phyloP scores from a whole-genome alignment of 352 stramenopile genomes.

The Phytopythium delawarense region DNA sequence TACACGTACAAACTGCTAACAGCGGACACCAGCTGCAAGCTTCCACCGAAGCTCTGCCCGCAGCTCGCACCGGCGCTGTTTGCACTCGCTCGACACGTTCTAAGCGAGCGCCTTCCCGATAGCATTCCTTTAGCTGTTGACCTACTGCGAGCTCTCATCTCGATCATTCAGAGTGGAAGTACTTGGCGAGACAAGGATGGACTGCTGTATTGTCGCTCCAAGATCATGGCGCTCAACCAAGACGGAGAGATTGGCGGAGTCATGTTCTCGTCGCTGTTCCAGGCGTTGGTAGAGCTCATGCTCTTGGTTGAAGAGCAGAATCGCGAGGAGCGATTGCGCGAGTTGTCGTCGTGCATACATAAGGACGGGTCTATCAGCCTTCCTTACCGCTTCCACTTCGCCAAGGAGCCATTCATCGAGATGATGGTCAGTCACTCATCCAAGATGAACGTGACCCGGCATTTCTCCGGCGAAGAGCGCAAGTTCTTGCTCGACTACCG shows the following conservation, averaged over 20 bases:
- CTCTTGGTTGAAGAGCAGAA: slow-evolving; percentile 79
- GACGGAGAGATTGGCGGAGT: slow-evolving; percentile 67
- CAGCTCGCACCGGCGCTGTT: slow-evolving; percentile 69
- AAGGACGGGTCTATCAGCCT: slow-evolving; percentile 55
- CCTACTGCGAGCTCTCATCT: slow-evolving; percentile 63
- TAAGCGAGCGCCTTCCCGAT: slow-evolving; percentile 54
- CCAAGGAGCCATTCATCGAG: slow-evolving; percentile 52
- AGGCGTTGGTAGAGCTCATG: slow-evolving; percentile 83
- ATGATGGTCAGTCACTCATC: slow-evolving; percentile 81
- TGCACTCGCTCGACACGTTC: slow-evolving; percentile 63
- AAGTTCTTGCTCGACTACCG: slow-evolving; percentile 74
- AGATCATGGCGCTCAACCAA: slow-evolving; percentile 81
- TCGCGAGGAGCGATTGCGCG: slow-evolving; percentile 32
- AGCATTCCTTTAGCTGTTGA: slow-evolving; percentile 50
- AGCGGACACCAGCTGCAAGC: slow-evolving; percentile 2
- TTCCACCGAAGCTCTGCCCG: slow-evolving; percentile 29
- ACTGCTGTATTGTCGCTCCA: slow-evolving; percentile 78
- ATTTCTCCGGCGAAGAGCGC: slow-evolving; percentile 71
- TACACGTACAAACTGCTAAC: slow-evolving; percentile 29
- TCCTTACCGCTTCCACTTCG: slow-evolving; percentile 76
- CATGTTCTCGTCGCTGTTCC: slow-evolving; percentile 69
- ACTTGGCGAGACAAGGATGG: slow-evolving; percentile 68
- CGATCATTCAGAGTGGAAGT: slow-evolving; percentile 55
- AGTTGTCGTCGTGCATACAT: slow-evolving; percentile 49
- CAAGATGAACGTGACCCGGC: slow-evolving; percentile 68